Percentiles rank a stretch among this genome's conserved stretches.
Conservation (phyloP, 176 grass and related monocot species). For the Oryza meyeriana region DNA sequence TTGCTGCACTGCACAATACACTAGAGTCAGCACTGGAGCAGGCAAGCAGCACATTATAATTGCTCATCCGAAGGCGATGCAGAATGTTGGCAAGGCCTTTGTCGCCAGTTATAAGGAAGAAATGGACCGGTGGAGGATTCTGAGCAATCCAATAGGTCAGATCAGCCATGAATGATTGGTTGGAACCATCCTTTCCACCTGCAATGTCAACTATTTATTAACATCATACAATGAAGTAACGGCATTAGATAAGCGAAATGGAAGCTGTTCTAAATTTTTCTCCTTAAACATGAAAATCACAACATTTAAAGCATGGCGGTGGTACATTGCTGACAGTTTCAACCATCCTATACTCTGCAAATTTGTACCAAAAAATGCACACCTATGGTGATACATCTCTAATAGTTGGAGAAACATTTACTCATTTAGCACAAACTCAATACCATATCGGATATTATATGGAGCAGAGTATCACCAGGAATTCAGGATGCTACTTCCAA, state of each 20-base stretch:
- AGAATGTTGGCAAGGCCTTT: conserved; percentile 75
- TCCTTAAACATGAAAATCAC: neutral
- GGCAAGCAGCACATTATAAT: conserved; percentile 91
- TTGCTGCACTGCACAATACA: conserved; percentile 66
- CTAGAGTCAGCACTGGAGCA: conserved; percentile 30
- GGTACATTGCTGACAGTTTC: neutral
- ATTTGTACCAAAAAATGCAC: neutral
- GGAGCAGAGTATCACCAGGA: neutral
- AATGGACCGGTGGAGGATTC: conserved; percentile 87
- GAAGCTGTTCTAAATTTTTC: neutral
- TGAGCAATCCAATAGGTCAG: conserved; percentile 75
- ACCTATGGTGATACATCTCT: neutral
- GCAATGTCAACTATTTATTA: neutral
- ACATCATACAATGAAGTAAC: conserved; percentile 4
- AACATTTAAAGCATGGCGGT: neutral
- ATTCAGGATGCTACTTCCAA: neutral
- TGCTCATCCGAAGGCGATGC: conserved; percentile 84
- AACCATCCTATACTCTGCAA: neutral
- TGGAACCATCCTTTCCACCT: conserved; percentile 86
- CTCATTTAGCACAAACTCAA: neutral
- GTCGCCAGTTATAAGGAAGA: conserved; percentile 88
- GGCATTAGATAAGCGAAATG: neutral
- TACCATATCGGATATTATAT: neutral
- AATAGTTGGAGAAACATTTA: neutral
- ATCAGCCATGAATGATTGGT: conserved; percentile 70